Evolutionary conservation across 1,284 basidiomycete genomes (phyloP).

Genomic region (Irpex sp.): DNA sequence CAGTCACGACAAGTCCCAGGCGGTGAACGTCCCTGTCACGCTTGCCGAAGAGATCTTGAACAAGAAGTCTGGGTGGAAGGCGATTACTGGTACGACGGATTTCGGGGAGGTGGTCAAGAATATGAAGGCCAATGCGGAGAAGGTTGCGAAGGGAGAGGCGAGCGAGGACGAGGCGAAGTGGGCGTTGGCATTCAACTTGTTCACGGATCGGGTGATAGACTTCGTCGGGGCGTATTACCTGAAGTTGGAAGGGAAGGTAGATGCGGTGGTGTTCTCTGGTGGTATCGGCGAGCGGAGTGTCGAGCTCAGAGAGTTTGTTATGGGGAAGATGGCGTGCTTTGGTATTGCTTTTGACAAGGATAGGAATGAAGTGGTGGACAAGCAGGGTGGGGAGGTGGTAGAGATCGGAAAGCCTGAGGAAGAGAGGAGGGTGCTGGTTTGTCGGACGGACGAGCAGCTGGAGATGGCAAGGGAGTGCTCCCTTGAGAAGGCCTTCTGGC

Average conservation of each 20-base stretch:
- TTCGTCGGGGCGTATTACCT: conserved; percentile 74
- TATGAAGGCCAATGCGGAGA: conserved; percentile 21
- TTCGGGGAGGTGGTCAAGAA: conserved; percentile 62
- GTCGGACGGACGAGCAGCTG: conserved; percentile 65
- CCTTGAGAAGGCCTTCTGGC: conserved; percentile 24
- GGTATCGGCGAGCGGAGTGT: conserved; percentile 79
- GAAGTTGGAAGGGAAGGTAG: conserved; percentile 63
- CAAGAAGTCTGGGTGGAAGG: conserved; percentile 68
- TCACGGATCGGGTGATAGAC: conserved; percentile 71
- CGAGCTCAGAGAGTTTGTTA: conserved; percentile 58
- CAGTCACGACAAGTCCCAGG: conserved; percentile 44
- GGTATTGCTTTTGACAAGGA: conserved; percentile 49
- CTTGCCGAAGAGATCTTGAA: conserved; percentile 81
- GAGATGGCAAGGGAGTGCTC: conserved; percentile 65
- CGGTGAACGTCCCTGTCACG: conserved; percentile 63
- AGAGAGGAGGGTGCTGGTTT: conserved; percentile 46
- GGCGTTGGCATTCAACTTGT: conserved; percentile 67
- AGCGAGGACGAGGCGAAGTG: conserved; percentile 22
- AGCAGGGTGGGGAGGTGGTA: conserved; percentile 37
- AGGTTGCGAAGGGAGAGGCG: conserved; percentile 25
- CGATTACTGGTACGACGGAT: conserved; percentile 74
- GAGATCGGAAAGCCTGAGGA: conserved; percentile 38
- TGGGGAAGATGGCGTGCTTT: conserved; percentile 50
- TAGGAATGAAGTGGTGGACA: conserved; percentile 39
- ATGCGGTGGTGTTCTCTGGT: conserved; percentile 82